A percentile compares a stretch with the other conserved stretches of the same genome.
phyloP scores from a whole-genome alignment of 192 early-diverging fungal species.

The Entomortierella lignicola region DNA sequence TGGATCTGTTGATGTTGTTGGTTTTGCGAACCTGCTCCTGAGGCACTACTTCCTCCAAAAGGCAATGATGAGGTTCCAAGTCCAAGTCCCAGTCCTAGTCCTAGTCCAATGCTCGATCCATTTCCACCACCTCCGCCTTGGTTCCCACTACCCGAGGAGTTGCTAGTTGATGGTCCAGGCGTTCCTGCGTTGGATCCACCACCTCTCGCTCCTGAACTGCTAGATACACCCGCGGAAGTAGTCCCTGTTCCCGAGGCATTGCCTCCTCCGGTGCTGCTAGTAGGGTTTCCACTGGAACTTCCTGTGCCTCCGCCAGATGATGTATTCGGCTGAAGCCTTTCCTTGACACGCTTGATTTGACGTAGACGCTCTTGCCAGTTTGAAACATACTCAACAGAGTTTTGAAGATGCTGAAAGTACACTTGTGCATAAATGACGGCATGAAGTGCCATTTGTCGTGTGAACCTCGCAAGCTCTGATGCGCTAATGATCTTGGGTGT shows the following conservation, averaged over 20 bases:
- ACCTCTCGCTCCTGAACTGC: neutral
- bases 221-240: neutral
- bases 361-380: slow-evolving; percentile 91
- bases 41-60: neutral
- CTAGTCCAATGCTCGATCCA: slow-evolving; percentile 27
- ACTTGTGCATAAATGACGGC: slow-evolving; percentile 93
- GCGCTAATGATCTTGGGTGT: slow-evolving; percentile 89
- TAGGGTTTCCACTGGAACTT: neutral
- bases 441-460: slow-evolving; percentile 86
- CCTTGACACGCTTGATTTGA: slow-evolving; percentile 88
- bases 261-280: neutral
- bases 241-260: slow-evolving; percentile 17
- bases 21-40: slow-evolving; percentile 2
- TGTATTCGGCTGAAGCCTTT: slow-evolving; percentile 45
- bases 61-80: slow-evolving; percentile 32
- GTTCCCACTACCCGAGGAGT: neutral
- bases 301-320: neutral
- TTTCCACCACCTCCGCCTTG: neutral
- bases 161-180: neutral
- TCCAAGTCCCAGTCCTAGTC: slow-evolving; percentile 32
- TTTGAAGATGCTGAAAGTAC: slow-evolving; percentile 74
- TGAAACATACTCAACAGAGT: slow-evolving; percentile 81
- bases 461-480: slow-evolving; percentile 80
- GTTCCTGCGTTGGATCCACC: slow-evolving; percentile 13
- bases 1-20: slow-evolving; percentile 7